Percentiles rank a stretch among this genome's conserved stretches.
phyloP scores from a whole-genome alignment of 148 eudicot species.

The Fagopyrum esculentum region DNA sequence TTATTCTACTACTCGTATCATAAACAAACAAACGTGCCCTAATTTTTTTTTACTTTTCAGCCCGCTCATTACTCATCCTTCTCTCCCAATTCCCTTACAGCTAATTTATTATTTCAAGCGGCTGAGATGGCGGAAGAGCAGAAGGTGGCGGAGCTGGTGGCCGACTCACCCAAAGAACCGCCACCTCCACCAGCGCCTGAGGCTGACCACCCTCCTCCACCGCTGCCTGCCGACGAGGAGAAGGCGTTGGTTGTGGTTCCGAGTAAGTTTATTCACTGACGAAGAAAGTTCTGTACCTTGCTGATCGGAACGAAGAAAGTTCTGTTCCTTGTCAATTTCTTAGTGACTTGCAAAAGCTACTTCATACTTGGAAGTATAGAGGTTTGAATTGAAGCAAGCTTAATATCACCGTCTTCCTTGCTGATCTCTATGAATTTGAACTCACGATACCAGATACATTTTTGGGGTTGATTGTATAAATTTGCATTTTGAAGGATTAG shows the following conservation, averaged over 20 bases:
- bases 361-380: background rate
- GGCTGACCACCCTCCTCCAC: background rate
- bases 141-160: background rate
- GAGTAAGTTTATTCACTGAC: slow-evolving; percentile 30
- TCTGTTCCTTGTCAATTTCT: background rate
- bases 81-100: background rate
- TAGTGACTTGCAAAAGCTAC: background rate
- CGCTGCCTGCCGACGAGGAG: slow-evolving; percentile 22
- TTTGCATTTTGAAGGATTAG: no score
- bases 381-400: background rate
- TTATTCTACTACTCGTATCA: no score
- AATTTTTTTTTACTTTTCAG: no score
- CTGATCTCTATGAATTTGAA: background rate
- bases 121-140: background rate
- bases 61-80: background rate
- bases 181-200: background rate
- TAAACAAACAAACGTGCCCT: no score
- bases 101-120: background rate
- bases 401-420: background rate
- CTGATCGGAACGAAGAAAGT: no score
- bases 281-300: no score
- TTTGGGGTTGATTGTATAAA: background rate
- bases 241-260: slow-evolving; percentile 32
- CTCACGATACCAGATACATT: background rate
- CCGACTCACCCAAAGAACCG: background rate